A percentile compares a stretch with the other conserved stretches of the same genome.
Evolutionary conservation across 495 filamentous ascomycete genomes (phyloP).

Genomic region (Cercophora scortea): DNA sequence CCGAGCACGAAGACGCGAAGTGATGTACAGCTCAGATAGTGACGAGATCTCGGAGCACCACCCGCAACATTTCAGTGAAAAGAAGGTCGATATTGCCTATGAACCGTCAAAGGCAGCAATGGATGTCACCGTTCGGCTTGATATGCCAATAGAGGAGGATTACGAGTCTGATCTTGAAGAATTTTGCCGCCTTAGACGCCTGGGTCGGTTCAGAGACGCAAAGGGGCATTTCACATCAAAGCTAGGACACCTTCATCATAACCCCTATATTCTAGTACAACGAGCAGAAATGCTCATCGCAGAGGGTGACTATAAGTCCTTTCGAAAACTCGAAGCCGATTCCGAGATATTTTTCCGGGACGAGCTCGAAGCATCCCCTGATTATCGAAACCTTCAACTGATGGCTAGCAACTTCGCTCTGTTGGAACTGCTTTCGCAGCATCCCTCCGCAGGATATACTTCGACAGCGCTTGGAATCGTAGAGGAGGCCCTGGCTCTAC

Average conservation of each 20-base stretch:
- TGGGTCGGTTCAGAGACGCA: slow-evolving; percentile 14
- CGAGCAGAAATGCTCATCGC: slow-evolving; percentile 15
- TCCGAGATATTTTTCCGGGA: too few relatives aligned
- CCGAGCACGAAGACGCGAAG: too few relatives aligned
- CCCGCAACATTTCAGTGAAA: not conserved
- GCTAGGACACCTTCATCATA: slow-evolving; percentile 1
- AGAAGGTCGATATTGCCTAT: slow-evolving; percentile 8
- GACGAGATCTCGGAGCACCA: too few relatives aligned
- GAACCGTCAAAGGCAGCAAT: slow-evolving; percentile 9
- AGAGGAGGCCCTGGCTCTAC: not conserved
- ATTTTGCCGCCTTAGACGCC: slow-evolving; percentile 14
- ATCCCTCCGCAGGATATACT: not conserved
- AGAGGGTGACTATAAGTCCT: slow-evolving; percentile 8
- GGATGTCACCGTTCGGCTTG: slow-evolving; percentile 8
- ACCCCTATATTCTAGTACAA: slow-evolving; percentile 10
- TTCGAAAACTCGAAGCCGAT: not conserved
- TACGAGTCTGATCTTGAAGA: slow-evolving; percentile 10
- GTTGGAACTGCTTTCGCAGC: slow-evolving; percentile 3
- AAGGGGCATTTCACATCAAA: slow-evolving; percentile 4
- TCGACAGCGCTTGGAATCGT: not conserved
- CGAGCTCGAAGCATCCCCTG: too few relatives aligned
- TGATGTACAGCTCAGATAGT: too few relatives aligned
- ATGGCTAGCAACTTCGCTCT: not conserved
- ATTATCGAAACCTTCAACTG: too few relatives aligned
- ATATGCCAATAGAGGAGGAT: slow-evolving; percentile 13